phyloP scores from a whole-genome alignment of 2,329 filamentous ascomycete genomes.

The Neodidymelliopsis sp. region DNA sequence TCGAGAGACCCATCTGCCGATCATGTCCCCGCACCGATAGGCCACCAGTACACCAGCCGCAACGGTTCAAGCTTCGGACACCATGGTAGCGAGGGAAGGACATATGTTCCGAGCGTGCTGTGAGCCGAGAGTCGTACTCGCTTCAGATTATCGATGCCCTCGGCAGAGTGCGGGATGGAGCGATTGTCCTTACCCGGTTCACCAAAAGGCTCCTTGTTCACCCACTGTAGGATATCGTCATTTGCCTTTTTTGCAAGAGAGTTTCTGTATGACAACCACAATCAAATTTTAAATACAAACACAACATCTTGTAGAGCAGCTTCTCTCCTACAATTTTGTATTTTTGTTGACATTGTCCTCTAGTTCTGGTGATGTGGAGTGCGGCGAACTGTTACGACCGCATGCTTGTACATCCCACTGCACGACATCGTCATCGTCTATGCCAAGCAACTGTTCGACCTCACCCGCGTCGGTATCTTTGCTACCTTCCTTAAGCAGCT shows the following conservation, averaged over 20 bases:
- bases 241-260: too few species aligned
- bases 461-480: conserved; percentile 25
- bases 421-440: conserved; percentile 34
- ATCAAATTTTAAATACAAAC: too few species aligned
- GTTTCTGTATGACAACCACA: too few species aligned
- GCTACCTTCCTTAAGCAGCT: conserved; percentile 44
- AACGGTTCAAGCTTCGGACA: too few species aligned
- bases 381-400: too few species aligned
- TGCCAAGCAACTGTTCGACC: conserved; percentile 33
- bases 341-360: too few species aligned
- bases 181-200: not conserved
- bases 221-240: too few species aligned
- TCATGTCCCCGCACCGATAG: conserved; percentile 5
- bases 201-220: not conserved
- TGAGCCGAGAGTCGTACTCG: not conserved
- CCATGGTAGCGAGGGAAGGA: too few species aligned
- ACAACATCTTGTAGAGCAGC: too few species aligned
- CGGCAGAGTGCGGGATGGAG: not conserved
- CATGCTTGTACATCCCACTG: conserved; percentile 22
- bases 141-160: not conserved
- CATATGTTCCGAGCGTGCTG: not conserved
- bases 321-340: too few species aligned
- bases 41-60: too few species aligned
- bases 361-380: too few species aligned
- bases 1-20: conserved; percentile 2